Percentiles rank a stretch among this genome's conserved stretches.
Conservation (phyloP, 371 early-diverging fungal species). For the Mucor saturninus region DNA sequence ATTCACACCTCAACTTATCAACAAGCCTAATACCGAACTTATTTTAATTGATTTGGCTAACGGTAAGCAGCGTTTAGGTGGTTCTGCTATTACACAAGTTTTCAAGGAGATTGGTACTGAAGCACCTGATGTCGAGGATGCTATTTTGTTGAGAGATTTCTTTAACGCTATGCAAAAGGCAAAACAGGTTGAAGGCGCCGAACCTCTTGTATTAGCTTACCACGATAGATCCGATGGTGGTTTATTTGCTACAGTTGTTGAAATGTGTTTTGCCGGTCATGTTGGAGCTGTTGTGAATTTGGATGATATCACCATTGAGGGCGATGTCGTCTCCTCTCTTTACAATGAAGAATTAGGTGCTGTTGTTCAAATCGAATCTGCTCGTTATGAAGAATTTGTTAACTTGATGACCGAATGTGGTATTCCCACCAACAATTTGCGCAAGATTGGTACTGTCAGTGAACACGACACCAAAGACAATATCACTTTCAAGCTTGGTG, state of each 20-base stretch:
- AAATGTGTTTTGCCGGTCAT: constrained; percentile 96
- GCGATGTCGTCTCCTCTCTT: constrained; percentile 69
- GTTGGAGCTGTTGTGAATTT: constrained; percentile 77
- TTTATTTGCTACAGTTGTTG: constrained; percentile 83
- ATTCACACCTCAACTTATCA: constrained; percentile 84
- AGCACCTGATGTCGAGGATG: constrained; percentile 88
- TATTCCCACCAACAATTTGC: constrained; percentile 61
- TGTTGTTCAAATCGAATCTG: constrained; percentile 82
- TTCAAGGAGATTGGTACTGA: constrained; percentile 84
- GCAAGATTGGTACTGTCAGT: constrained; percentile 66
- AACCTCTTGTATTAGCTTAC: constrained; percentile 82
- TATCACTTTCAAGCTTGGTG: constrained; percentile 48
- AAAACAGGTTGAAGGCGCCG: constrained; percentile 36
- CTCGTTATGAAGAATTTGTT: constrained; percentile 62
- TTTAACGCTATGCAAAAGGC: constrained; percentile 76
- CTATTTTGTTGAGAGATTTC: constrained; percentile 71
- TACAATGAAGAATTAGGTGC: constrained; percentile 97
- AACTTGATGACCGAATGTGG: constrained; percentile 55
- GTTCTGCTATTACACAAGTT: constrained; percentile 92
- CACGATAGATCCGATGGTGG: constrained; percentile 98
- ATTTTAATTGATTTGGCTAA: constrained; percentile 84
- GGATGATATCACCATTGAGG: constrained; percentile 46
- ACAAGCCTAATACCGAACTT: constrained; percentile 60
- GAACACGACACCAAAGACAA: constrained; percentile 53
- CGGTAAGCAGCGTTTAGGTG: constrained; percentile 90